Percentiles rank a stretch among this genome's conserved stretches.
These are phyloP conservation scores for Boletus fagicola DNA, from an alignment of 768 basidiomycete species.

Conservation along the genomic window DNA sequence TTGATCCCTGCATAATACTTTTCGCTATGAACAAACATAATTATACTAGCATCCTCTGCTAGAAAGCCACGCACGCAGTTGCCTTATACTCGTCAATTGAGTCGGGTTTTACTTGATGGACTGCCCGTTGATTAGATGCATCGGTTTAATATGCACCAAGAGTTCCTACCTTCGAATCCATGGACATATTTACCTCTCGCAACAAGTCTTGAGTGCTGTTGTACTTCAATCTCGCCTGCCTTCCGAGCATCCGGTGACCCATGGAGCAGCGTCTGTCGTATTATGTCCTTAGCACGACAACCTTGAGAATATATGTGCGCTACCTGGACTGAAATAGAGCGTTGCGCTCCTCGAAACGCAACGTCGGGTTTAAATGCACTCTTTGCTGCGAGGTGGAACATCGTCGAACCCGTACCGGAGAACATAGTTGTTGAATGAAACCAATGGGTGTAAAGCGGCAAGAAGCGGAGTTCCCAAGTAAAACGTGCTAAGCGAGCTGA, in stretches of 20 bases:
- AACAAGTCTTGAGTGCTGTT: constrained; percentile 85
- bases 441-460: constrained; percentile 4
- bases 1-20: constrained; percentile 81
- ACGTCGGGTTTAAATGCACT: constrained; percentile 10
- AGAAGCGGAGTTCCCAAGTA: constrained; percentile 22
- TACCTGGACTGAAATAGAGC: constrained; percentile 68
- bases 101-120: constrained; percentile 84
- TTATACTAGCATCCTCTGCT: neutral
- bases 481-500: neutral
- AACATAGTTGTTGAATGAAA: constrained; percentile 5
- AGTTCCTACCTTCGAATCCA: constrained; percentile 69
- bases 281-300: constrained; percentile 28
- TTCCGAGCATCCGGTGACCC: constrained; percentile 90
- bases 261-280: constrained; percentile 75
- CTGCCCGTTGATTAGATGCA: constrained; percentile 39
- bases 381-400: constrained; percentile 26
- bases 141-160: neutral
- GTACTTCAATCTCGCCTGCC: constrained; percentile 71
- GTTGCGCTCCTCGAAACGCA: constrained; percentile 32
- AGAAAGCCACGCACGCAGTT: constrained; percentile 64
- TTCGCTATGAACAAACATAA: constrained; percentile 49
- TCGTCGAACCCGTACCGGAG: constrained; percentile 9
- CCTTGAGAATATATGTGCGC: constrained; percentile 19
- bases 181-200: constrained; percentile 94
- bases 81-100: constrained; percentile 80